phyloP scores from a whole-genome alignment of 176 grass and related monocot species.

The Chrysopogon serrulatus region DNA sequence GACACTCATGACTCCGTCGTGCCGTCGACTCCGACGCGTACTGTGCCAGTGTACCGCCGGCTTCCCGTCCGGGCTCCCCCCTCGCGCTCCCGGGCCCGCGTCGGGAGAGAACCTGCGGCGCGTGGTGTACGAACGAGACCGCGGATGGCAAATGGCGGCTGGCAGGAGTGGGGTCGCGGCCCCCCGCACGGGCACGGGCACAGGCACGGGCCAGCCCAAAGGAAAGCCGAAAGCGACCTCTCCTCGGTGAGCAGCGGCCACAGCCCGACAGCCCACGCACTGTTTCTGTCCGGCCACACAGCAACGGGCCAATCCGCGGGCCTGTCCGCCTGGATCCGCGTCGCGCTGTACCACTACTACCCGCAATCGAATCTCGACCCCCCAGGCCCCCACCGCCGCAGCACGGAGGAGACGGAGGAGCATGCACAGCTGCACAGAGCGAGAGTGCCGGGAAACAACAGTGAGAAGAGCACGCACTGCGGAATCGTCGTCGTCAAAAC shows the following conservation, averaged over 20 bases:
- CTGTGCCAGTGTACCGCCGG: neutral
- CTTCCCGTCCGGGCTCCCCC: neutral
- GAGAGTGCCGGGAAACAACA: no score
- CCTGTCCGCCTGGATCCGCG: neutral
- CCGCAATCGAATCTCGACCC: neutral
- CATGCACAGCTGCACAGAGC: no score
- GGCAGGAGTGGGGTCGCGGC: neutral
- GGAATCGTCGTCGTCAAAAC: no score
- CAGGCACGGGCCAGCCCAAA: neutral
- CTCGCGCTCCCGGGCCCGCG: neutral
- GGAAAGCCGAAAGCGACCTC: neutral
- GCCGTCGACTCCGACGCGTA: constrained; percentile 18
- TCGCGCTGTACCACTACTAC: neutral
- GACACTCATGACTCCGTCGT: neutral
- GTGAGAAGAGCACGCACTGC: no score
- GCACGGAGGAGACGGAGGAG: no score
- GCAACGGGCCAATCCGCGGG: neutral
- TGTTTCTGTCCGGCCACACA: neutral
- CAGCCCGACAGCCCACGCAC: neutral
- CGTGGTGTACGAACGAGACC: neutral
- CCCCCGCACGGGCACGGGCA: neutral
- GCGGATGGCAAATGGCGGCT: neutral
- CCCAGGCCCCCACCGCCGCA: no score
- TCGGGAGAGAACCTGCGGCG: neutral
- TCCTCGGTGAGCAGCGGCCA: neutral